Percentiles rank a stretch among this genome's conserved stretches.
These are phyloP conservation scores for Thuja plicata DNA, from an alignment of 83 land plant genomes.

Conservation along the genomic window DNA sequence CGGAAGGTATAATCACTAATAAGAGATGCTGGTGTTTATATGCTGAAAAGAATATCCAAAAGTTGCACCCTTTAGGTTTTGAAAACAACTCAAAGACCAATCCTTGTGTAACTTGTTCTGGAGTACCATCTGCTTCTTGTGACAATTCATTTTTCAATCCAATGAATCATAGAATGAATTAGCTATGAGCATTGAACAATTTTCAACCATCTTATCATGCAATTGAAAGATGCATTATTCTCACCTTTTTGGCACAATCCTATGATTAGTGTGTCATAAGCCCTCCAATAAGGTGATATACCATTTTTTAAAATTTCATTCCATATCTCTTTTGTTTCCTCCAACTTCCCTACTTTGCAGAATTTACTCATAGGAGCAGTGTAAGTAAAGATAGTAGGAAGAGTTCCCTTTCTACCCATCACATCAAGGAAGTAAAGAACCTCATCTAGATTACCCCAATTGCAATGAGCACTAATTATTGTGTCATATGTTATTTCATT, in stretches of 20 bases:
- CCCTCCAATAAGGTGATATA: conserved; percentile 32
- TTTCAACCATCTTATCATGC: conserved; percentile 17
- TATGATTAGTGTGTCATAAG: conserved; percentile 24
- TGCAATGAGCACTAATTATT: conserved; percentile 54
- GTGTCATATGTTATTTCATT: conserved; percentile 45
- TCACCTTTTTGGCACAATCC: conserved; percentile 20
- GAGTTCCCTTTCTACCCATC: conserved; percentile 39
- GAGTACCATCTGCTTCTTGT: not conserved
- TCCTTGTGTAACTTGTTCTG: not conserved
- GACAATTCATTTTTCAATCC: not conserved
- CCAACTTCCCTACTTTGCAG: conserved; percentile 33
- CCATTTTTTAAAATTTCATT: conserved; percentile 38
- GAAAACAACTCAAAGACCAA: not conserved
- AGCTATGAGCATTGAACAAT: not conserved
- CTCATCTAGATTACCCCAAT: conserved; percentile 27
- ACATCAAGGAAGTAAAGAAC: conserved; percentile 29
- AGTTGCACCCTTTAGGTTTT: not conserved
- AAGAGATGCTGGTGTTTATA: not conserved
- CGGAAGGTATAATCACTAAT: not conserved
- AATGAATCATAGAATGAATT: no score
- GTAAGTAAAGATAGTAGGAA: conserved; percentile 37
- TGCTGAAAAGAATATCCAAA: not conserved
- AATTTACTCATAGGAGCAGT: conserved; percentile 57
- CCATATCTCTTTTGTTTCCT: conserved; percentile 36
- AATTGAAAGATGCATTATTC: conserved; percentile 10